Evolutionary conservation across 148 eudicot genomes (phyloP), one percentile per base, ranked within the genome.

Genomic region (Arbutus unedo): DNA sequence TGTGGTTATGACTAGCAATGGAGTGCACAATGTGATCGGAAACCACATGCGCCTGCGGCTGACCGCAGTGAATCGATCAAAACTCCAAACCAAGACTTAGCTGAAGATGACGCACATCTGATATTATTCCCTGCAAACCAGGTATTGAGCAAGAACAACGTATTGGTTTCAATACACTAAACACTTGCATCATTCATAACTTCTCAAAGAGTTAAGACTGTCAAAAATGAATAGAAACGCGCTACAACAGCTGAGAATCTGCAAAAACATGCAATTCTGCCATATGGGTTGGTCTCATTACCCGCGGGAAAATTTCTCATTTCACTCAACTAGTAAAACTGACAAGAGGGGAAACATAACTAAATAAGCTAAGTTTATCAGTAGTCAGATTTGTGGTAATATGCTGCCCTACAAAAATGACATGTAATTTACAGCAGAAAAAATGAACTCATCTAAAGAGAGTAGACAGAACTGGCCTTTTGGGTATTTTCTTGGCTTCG

Each of bases 391-490:
- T 74, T 8, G 15, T 59, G 38, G 38, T 62, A 51, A 23, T 82
- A 82, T 51, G 18, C 16, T 54, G 6, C 55, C 81, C 68, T 73
- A 79, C 31, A 82, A 44, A 75, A 83, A 64, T 43, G 57, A 51
- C 64, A 25, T n/a, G 10, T 68, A 78, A 67, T 67, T 66, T 83
- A 79, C 78, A 56, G 56, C 72, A 72, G 16, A 70, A 11, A 6
- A 66, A 78, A 31, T 53, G 1, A 16, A 43, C 50, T 49, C 75
- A 53, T 49, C 82, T 84, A 53, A 84, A 84, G 41, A 84, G 25
- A 48, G 83, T 53, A 51, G 82, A 84, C 43, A 84, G 79, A 51
- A 76, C 23, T 8, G 9, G 54, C 7, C 23, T 47, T 53, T 71
- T 38, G 10, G 16, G 8, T 83, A 70, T 70, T 56, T 70, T 55